Evolutionary conservation across 768 basidiomycete genomes (phyloP), one percentile per base, ranked within the genome.

Genomic region (Butyriboletus loyo): DNA sequence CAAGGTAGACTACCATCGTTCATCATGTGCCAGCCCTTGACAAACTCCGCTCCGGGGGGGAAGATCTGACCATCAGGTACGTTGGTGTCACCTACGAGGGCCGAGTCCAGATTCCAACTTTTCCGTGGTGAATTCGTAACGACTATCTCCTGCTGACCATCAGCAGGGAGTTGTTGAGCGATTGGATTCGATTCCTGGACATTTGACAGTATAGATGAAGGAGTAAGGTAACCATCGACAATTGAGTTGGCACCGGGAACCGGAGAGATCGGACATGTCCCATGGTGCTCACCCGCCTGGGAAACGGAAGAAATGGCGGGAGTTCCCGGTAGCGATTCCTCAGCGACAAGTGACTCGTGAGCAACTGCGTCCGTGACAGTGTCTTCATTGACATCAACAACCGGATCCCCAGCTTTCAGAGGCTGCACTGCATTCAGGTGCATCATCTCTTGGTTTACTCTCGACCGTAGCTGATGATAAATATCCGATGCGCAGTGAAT

Each of bases 1-100:
- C 89, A 93, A 19, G 82, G 76, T 6, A 66, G 49, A 14, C 59
- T 62, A 15, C 89, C 85, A 58, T 78, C 78, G 60, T 94, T 94
- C 28, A 75, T 55, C 75, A 92, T 77, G 50, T 77, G 75, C 91
- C 91, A 94, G 21, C 82, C 83, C 70, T 92, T 93, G 50, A 91
- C 80, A 61, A 93, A 94, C 65, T 89, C 88, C 0, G 88, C 89
- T 31, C 91, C 91, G 7, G 89, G 84, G 28, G 89, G 88, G 64
- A 92, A 87, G 44, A 78, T 61, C 59, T 90, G 87, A 1, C 89
- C 90, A 58, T 87, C 85, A 5, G 80, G 74, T 45, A 89, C 84
- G 31, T 87, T 91, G 36, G 84, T 75, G 63, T 92, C 86, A 32
- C 75, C 75, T 7, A 91, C 54, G 54, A 85, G 85, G 6, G 71